Evolutionary conservation across 148 eudicot species (phyloP).

Genomic region (Vaccinium darrowii): DNA sequence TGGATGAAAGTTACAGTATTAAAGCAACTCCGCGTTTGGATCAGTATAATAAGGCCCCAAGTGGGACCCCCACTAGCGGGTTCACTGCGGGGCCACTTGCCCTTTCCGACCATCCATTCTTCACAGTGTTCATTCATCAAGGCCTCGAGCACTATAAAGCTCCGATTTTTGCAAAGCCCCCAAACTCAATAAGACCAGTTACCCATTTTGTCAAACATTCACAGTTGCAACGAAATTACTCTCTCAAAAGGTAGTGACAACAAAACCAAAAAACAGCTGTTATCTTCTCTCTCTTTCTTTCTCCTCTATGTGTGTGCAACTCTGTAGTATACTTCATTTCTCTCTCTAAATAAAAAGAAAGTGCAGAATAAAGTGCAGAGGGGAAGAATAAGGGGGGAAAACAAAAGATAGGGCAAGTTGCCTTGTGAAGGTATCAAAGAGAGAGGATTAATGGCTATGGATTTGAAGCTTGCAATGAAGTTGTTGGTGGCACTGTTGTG

Average conservation of each 20-base stretch:
- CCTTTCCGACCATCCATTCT: background rate
- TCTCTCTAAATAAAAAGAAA: conserved; percentile 25
- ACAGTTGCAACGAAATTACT: background rate
- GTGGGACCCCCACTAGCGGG: background rate
- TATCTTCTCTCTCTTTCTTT: conserved; percentile 8
- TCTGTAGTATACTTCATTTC: conserved; percentile 10
- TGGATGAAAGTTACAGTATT: background rate
- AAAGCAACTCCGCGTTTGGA: conserved; percentile 6
- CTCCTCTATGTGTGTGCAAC: conserved; percentile 15
- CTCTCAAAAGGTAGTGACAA: background rate
- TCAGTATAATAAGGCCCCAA: background rate
- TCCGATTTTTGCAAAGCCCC: conserved; percentile 11
- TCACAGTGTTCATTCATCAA: conserved; percentile 9
- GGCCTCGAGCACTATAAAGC: conserved; percentile 23
- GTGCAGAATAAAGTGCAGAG: conserved; percentile 48
- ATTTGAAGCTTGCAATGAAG: conserved; percentile 29
- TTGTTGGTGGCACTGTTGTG: conserved; percentile 36
- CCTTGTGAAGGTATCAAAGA: conserved; percentile 27
- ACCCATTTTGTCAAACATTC: background rate
- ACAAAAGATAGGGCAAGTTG: conserved; percentile 26
- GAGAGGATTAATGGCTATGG: conserved; percentile 24
- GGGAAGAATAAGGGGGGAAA: conserved; percentile 14
- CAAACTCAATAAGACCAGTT: background rate
- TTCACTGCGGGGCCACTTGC: background rate
- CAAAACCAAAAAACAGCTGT: conserved; percentile 37